Base-by-base conservation (phyloP, 2,329 filamentous ascomycete genomes). In the Xylaria sp. region DNA sequence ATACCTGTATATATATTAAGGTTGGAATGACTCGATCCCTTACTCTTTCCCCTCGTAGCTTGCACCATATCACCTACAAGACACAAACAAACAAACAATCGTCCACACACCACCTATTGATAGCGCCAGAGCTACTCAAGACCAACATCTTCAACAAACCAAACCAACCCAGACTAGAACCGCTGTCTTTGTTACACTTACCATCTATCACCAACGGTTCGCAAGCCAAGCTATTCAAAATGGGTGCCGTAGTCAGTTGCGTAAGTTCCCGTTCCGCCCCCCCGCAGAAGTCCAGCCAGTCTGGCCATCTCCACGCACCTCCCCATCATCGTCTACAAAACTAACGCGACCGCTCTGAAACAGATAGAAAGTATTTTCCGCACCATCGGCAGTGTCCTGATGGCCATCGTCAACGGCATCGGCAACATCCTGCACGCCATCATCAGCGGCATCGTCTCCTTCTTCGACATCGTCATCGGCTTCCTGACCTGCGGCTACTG, bases 211-310 rank as follows among this genome's bases (percentile, higher is more conserved):
- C 34, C 23, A 15, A 3, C 48, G 34, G 10, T 51, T 51, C 18
- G 2, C 18, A 69, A 66, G 41, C 46, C 48, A 72, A 76, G 74
- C 32, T 9, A 50, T 59, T 44, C 58, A 90, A 81, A 75, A 95
- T 96, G 93, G 93, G 93, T 84, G 92, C 91, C 81, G 90, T 96
- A 78, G 85, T 94, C 74, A 94, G 92, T 80, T 94, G 92, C 80
- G 92, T 95, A 92, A 78, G 92, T 87, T 61, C 20, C 48, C 32
- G 7, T 37, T 13, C 48, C 52, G 39, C 28, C 28, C 39, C 39
- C 20, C 28, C 54, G 32, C 63, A 15, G 25, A n/a, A 63, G 46
- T 13, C 64, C n/a, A 9, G 7, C 23, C 23, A 1, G 23, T 25
- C 23, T n/a, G n/a, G n/a, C n/a, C 23, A 15, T 41, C 25, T 9